A percentile compares a stretch with the other conserved stretches of the same genome.
Evolutionary conservation across 1,284 basidiomycete genomes (phyloP).

Genomic region (Cryptococcus amylolentus): DNA sequence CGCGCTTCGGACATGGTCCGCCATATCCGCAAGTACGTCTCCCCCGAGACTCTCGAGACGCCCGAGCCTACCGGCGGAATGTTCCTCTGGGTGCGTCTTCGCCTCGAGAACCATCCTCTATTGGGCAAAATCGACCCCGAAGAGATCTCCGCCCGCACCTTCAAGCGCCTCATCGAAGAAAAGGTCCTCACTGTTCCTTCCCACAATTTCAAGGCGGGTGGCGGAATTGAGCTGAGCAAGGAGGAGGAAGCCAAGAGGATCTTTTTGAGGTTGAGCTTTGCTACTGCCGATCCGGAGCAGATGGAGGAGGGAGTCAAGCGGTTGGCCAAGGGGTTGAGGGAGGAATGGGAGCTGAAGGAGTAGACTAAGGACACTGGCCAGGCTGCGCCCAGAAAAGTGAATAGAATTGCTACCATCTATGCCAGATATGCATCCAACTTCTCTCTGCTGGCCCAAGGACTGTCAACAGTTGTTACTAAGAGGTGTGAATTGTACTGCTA

Average conservation of each 20-base stretch:
- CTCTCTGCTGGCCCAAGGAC: no score
- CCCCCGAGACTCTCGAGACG: slow-evolving; percentile 15
- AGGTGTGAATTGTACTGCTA: no score
- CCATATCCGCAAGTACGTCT: slow-evolving; percentile 26
- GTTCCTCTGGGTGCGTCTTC: slow-evolving; percentile 38
- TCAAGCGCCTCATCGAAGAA: slow-evolving; percentile 23
- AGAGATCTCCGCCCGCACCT: slow-evolving; percentile 28
- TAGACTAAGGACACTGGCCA: neutral
- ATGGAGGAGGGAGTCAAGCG: slow-evolving; percentile 36
- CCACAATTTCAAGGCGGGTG: slow-evolving; percentile 30
- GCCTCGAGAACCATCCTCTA: slow-evolving; percentile 31
- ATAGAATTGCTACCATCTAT: no score
- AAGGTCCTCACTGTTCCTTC: slow-evolving; percentile 26
- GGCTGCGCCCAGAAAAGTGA: no score
- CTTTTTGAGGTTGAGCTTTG: slow-evolving; percentile 32
- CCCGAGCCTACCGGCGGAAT: slow-evolving; percentile 31
- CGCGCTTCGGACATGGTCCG: slow-evolving; percentile 24
- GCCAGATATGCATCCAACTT: no score
- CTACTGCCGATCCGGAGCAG: slow-evolving; percentile 20
- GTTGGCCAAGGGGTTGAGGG: slow-evolving; percentile 21
- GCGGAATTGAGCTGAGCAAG: slow-evolving; percentile 9
- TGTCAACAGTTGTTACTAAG: no score
- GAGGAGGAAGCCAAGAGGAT: slow-evolving; percentile 29
- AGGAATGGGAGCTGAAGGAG: slow-evolving; percentile 16
- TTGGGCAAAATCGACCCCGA: slow-evolving; percentile 12